A percentile compares a stretch with the other conserved stretches of the same genome.
Conservation (phyloP, 441 rosid genomes). For the Metrosideros polymorpha region DNA sequence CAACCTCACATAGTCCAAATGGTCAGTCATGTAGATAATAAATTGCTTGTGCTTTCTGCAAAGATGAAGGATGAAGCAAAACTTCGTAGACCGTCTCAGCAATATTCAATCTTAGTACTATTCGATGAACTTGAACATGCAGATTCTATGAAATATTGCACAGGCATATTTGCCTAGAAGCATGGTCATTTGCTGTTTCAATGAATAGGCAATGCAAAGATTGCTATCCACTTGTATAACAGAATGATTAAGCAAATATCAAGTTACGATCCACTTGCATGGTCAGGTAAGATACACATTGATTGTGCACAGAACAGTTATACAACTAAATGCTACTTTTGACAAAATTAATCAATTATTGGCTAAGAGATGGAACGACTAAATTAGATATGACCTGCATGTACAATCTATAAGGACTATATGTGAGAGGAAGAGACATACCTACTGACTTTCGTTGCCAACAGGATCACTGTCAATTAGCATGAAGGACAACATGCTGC, state of each 20-base stretch:
- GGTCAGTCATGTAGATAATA: neutral
- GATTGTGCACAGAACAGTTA: neutral
- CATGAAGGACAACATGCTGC: constrained; percentile 66
- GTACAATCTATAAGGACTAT: neutral
- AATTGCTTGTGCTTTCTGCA: neutral
- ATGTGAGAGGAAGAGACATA: neutral
- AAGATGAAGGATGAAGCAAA: neutral
- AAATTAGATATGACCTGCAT: neutral
- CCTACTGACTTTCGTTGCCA: neutral
- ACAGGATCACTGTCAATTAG: constrained; percentile 9
- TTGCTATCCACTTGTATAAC: neutral
- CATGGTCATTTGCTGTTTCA: neutral
- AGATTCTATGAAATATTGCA: neutral
- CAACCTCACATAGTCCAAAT: neutral
- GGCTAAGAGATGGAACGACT: neutral
- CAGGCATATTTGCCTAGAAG: neutral
- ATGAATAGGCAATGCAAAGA: neutral
- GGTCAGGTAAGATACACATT: neutral
- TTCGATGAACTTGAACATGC: neutral
- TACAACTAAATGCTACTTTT: neutral
- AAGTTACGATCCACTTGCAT: neutral
- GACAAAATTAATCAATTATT: neutral
- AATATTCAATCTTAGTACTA: neutral
- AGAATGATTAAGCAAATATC: neutral
- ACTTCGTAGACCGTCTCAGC: neutral